Evolutionary conservation across 73 alveolate genomes (phyloP).

Genomic region (Blepharisma japonicum): DNA sequence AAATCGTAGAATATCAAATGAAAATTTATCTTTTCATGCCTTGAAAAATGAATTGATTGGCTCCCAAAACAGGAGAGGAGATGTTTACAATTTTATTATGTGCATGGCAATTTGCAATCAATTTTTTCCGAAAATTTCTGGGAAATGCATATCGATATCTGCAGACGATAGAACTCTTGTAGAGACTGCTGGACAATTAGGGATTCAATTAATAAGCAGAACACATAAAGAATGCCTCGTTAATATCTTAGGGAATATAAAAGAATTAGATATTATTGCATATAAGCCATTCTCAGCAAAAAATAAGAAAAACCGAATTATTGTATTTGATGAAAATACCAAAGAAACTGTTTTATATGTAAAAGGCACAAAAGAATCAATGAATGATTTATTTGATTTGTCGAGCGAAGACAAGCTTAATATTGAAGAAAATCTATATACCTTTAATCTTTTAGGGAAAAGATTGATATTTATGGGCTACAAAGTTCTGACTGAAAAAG

Average conservation of each 20-base stretch:
- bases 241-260: too few species aligned
- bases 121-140: not conserved
- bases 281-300: too few species aligned
- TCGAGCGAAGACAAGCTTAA: not conserved
- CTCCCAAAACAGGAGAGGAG: too few species aligned
- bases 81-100: not conserved
- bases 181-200: not conserved
- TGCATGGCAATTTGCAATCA: slow-evolving; percentile 26
- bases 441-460: not conserved
- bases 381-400: not conserved
- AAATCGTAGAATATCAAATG: too few species aligned
- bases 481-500: not conserved
- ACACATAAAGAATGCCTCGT: too few species aligned
- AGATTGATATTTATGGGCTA: not conserved
- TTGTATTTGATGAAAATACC: not conserved
- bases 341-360: not conserved
- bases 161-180: slow-evolving; percentile 15
- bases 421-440: not conserved
- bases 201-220: too few species aligned
- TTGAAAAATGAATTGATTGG: too few species aligned
- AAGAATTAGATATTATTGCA: too few species aligned
- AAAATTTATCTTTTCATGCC: too few species aligned
- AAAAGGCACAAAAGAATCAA: not conserved
- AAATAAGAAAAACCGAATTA: too few species aligned
- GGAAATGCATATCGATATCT: not conserved